A percentile compares a stretch with the other conserved stretches of the same genome.
These are phyloP conservation scores for Betula pendula DNA, from an alignment of 306 rosid species.

Conservation along the genomic window DNA sequence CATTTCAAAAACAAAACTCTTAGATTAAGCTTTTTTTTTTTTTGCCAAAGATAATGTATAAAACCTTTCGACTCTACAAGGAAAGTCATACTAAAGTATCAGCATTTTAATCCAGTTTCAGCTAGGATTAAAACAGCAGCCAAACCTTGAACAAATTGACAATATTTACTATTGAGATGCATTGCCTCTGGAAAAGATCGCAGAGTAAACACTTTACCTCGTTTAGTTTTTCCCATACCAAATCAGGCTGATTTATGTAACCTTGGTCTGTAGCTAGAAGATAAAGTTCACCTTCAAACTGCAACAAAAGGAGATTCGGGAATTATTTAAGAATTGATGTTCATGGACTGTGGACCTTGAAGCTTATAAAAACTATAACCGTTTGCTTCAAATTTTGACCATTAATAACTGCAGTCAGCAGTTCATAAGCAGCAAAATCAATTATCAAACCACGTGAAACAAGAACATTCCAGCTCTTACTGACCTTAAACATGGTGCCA, in stretches of 20 bases:
- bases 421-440: conserved; percentile 24
- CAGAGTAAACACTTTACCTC: conserved; percentile 58
- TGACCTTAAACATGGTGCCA: conserved; percentile 99
- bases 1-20: neutral
- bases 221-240: conserved; percentile 97
- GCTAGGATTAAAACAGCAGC: conserved; percentile 11
- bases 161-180: neutral
- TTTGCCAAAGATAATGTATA: neutral
- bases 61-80: neutral
- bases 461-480: conserved; percentile 32
- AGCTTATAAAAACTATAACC: conserved; percentile 11
- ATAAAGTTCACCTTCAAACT: conserved; percentile 82
- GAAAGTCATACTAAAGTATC: conserved; percentile 2
- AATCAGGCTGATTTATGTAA: conserved; percentile 91
- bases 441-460: conserved; percentile 7
- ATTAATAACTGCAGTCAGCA: conserved; percentile 12
- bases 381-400: neutral
- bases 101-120: conserved; percentile 1
- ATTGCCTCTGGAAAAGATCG: conserved; percentile 2
- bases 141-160: neutral
- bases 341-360: conserved; percentile 18
- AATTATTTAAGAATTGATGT: conserved; percentile 17
- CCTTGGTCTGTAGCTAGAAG: conserved; percentile 99
- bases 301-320: conserved; percentile 28
- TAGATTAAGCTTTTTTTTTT: neutral